These are phyloP conservation scores for Protostelium mycophagum DNA, from an alignment of 78 protist species.

Conservation along the genomic window DNA sequence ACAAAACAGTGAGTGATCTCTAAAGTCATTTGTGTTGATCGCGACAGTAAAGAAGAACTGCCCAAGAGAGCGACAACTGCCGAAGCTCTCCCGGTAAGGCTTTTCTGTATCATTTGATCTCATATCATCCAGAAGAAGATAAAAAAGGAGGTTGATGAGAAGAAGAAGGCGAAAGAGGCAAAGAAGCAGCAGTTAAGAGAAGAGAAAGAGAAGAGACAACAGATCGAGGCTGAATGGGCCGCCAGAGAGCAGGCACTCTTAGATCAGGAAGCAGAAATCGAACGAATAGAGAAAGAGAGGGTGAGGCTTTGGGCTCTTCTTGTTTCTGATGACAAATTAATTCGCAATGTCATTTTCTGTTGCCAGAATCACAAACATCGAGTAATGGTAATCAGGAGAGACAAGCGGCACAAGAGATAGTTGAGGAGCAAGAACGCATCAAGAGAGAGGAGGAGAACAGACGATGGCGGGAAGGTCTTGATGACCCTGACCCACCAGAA, in stretches of 20 bases:
- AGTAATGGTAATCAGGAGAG: background rate
- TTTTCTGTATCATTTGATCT: no score
- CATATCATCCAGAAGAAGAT: no score
- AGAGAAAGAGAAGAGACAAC: background rate
- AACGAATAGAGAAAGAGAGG: background rate
- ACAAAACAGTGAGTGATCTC: no score
- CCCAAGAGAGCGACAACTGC: no score
- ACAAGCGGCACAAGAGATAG: background rate
- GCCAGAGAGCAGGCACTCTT: background rate
- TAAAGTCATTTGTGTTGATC: no score
- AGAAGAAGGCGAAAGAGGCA: no score
- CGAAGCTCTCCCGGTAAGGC: no score
- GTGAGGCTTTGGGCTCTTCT: no score
- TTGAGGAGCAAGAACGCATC: background rate
- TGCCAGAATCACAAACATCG: background rate
- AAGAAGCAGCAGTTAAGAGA: background rate
- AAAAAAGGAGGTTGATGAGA: no score
- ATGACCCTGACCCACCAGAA: background rate
- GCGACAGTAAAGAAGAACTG: no score
- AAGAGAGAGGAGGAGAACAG: background rate
- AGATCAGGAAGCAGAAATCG: background rate
- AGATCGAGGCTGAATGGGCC: background rate
- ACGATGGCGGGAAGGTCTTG: background rate
- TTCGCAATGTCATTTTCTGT: background rate
- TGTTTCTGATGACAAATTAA: no score